Conservation (phyloP, 345 rosid species). For the Microthlaspi erraticum region DNA sequence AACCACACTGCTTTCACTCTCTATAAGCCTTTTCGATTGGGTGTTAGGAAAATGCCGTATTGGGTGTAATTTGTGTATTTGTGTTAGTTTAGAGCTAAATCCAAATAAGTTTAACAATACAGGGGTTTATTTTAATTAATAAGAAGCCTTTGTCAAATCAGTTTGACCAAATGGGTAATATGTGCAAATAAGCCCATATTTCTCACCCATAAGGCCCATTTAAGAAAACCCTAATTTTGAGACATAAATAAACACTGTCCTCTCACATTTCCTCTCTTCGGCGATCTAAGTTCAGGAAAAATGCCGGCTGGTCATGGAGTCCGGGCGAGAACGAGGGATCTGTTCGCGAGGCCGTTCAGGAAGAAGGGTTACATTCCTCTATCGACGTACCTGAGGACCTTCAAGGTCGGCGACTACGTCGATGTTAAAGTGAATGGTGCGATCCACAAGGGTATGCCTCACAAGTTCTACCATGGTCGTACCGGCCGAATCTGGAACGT, state of each 20-base stretch:
- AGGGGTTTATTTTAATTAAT: background rate
- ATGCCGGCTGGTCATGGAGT: constrained; percentile 80
- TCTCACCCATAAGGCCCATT: constrained; percentile 22
- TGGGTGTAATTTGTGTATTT: background rate
- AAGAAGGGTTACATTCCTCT: constrained; percentile 84
- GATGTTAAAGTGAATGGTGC: constrained; percentile 85
- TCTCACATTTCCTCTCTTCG: background rate
- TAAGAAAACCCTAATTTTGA: constrained; percentile 28
- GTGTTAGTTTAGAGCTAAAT: constrained; percentile 1
- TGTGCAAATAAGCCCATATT: constrained; percentile 11
- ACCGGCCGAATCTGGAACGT: constrained; percentile 88
- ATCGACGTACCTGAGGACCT: constrained; percentile 68
- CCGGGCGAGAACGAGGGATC: constrained; percentile 71
- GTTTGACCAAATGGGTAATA: background rate
- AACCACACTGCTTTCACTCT: background rate
- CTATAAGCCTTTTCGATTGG: background rate
- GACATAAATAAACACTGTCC: constrained; percentile 11
- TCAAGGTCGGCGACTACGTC: constrained; percentile 77
- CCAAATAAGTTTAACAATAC: background rate
- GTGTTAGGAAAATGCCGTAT: background rate
- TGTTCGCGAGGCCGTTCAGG: constrained; percentile 73
- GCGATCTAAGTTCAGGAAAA: constrained; percentile 31
- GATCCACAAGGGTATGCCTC: constrained; percentile 91
- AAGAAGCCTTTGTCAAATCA: background rate
- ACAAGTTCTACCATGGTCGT: constrained; percentile 87